Conservation (phyloP, 2,329 filamentous ascomycete species). For the Rutstroemia sp. region DNA sequence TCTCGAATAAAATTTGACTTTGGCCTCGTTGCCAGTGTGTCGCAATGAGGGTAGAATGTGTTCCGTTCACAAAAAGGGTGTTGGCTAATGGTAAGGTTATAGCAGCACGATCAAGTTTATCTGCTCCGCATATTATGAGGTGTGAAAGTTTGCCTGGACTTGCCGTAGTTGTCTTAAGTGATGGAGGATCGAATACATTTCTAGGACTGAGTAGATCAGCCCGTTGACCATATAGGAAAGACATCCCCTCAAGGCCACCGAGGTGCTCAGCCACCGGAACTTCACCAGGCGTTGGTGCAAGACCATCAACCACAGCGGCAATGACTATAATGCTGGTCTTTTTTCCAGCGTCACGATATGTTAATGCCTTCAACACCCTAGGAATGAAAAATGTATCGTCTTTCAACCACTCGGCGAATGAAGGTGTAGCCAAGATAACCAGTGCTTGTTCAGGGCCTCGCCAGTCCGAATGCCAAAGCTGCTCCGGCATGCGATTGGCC, state of each 20-base stretch:
- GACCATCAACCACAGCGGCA: conserved; percentile 48
- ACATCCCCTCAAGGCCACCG: conserved; percentile 36
- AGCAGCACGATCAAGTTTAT: background rate
- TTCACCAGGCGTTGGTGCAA: conserved; percentile 30
- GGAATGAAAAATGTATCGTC: conserved; percentile 25
- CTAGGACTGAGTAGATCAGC: conserved; percentile 31
- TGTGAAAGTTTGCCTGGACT: conserved; percentile 13
- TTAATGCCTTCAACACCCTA: conserved; percentile 16
- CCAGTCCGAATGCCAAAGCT: background rate
- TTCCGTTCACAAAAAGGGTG: conserved; percentile 68
- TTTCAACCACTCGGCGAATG: conserved; percentile 26
- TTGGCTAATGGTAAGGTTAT: conserved; percentile 60
- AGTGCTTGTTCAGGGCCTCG: conserved; percentile 14
- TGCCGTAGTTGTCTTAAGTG: background rate
- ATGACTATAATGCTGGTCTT: conserved; percentile 31
- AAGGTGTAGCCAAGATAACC: conserved; percentile 30
- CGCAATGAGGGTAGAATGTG: conserved; percentile 48
- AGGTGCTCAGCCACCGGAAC: conserved; percentile 7
- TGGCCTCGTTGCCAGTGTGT: conserved; percentile 32
- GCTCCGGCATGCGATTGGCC: background rate
- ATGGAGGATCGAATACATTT: background rate
- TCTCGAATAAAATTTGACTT: conserved; percentile 6
- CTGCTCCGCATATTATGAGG: conserved; percentile 18
- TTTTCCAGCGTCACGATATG: background rate
- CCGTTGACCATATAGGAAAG: conserved; percentile 41